Conservation (phyloP, 2,329 filamentous ascomycete genomes). For the Pseudogymnoascus sp. region DNA sequence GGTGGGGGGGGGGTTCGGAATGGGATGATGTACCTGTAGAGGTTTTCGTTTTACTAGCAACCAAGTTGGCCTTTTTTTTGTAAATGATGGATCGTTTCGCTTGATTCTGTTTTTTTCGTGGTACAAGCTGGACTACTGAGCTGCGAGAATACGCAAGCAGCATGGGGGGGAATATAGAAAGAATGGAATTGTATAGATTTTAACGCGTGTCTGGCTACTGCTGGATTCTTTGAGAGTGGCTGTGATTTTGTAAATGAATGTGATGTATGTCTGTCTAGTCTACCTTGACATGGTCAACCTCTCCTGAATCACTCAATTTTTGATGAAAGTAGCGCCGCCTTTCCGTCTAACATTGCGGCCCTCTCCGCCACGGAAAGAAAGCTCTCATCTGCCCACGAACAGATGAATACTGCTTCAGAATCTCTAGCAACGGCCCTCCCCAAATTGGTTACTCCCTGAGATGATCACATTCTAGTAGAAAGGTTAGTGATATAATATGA, state of each 20-base stretch:
- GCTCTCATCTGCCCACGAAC: too few species aligned
- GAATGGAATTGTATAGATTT: background rate
- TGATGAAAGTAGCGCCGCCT: background rate
- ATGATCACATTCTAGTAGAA: too few species aligned
- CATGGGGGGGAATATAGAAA: background rate
- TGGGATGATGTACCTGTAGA: background rate
- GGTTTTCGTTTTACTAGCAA: conserved; percentile 7
- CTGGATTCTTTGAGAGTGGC: too few species aligned
- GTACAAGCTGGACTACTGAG: background rate
- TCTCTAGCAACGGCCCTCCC: too few species aligned
- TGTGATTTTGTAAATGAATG: background rate
- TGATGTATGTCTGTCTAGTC: background rate
- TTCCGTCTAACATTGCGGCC: too few species aligned
- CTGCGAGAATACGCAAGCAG: too few species aligned
- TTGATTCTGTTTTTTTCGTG: background rate
- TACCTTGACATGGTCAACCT: background rate
- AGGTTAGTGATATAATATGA: too few species aligned
- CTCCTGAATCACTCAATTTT: background rate
- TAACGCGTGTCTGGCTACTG: too few species aligned
- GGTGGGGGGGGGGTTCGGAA: background rate
- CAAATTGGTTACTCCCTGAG: too few species aligned
- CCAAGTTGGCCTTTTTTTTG: conserved; percentile 1
- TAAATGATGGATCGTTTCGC: background rate
- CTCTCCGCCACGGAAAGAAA: too few species aligned
- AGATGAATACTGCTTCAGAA: too few species aligned